Evolutionary conservation across 768 basidiomycete species (phyloP).

Genomic region (Russula sp.): DNA sequence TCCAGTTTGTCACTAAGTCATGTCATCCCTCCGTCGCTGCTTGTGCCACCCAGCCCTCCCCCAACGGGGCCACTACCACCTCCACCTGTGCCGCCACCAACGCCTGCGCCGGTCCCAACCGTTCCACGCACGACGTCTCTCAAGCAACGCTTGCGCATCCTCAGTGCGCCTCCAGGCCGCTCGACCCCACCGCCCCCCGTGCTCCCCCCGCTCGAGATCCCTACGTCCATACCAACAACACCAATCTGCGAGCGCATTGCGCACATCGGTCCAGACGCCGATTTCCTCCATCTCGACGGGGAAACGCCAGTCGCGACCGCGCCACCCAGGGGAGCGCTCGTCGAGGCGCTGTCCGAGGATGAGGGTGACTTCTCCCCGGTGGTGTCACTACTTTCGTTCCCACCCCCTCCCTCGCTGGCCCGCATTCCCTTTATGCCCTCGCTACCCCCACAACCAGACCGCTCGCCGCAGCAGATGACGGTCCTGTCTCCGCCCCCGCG

Average conservation of each 20-base stretch:
- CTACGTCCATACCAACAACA: constrained; percentile 30
- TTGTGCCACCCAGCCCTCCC: constrained; percentile 34
- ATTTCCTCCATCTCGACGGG: constrained; percentile 44
- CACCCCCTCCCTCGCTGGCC: constrained; percentile 21
- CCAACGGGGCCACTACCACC: constrained; percentile 39
- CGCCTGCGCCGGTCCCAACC: constrained; percentile 17
- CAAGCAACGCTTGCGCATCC: constrained; percentile 58
- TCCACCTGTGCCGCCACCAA: constrained; percentile 22
- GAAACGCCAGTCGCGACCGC: constrained; percentile 7
- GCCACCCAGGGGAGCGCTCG: background rate
- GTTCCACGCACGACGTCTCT: constrained; percentile 27
- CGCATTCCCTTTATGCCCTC: constrained; percentile 23
- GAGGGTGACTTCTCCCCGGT: background rate
- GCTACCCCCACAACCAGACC: constrained; percentile 23
- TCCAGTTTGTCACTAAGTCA: constrained; percentile 36
- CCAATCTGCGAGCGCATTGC: constrained; percentile 64
- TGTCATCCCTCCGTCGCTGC: constrained; percentile 37
- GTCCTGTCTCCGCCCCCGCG: constrained; percentile 61
- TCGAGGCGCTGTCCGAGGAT: background rate
- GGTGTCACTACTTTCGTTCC: background rate
- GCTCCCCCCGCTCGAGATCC: constrained; percentile 24
- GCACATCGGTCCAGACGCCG: constrained; percentile 43
- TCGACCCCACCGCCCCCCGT: constrained; percentile 25
- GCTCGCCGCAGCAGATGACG: constrained; percentile 33
- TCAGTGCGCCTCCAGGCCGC: constrained; percentile 38